phyloP scores from a whole-genome alignment of 805 yeast genomes.

The Ogataea pini region DNA sequence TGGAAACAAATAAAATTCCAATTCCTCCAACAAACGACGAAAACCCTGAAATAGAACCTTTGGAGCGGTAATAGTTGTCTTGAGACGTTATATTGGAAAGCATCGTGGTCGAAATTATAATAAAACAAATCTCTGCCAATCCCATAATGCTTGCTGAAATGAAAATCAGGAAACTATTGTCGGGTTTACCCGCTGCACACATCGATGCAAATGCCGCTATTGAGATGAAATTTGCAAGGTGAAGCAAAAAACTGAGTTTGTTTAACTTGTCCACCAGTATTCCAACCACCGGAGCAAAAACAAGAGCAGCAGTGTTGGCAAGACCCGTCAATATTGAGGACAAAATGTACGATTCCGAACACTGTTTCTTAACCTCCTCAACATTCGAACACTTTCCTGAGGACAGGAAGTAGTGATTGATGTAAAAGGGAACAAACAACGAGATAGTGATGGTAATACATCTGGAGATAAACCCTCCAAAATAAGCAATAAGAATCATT shows the following conservation, averaged over 20 bases:
- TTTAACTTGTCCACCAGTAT: conserved; percentile 48
- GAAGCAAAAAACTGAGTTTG: conserved; percentile 33
- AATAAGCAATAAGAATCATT: conserved; percentile 54
- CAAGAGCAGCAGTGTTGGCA: conserved; percentile 56
- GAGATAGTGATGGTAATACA: conserved; percentile 59
- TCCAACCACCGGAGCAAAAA: conserved; percentile 67
- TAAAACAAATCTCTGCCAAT: conserved; percentile 59
- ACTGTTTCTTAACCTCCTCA: conserved; percentile 40
- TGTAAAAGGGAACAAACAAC: conserved; percentile 63
- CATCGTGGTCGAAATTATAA: conserved; percentile 65
- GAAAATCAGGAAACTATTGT: conserved; percentile 34
- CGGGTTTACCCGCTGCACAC: conserved; percentile 37
- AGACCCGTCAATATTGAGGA: conserved; percentile 72
- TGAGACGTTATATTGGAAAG: conserved; percentile 40
- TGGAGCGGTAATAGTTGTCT: conserved; percentile 43
- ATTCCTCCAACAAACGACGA: conserved; percentile 68
- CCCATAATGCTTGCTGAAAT: conserved; percentile 53
- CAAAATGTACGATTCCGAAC: conserved; percentile 63
- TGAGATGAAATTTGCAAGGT: conserved; percentile 45
- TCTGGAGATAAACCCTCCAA: conserved; percentile 64
- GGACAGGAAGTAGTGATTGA: conserved; percentile 54
- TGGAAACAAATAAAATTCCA: conserved; percentile 61
- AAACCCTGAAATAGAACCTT: conserved; percentile 71
- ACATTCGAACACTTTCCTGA: conserved; percentile 49
- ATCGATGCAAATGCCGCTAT: conserved; percentile 43